These are phyloP conservation scores for Waltergamsia citrina DNA, from an alignment of 2,329 filamentous ascomycete genomes.

Conservation along the genomic window DNA sequence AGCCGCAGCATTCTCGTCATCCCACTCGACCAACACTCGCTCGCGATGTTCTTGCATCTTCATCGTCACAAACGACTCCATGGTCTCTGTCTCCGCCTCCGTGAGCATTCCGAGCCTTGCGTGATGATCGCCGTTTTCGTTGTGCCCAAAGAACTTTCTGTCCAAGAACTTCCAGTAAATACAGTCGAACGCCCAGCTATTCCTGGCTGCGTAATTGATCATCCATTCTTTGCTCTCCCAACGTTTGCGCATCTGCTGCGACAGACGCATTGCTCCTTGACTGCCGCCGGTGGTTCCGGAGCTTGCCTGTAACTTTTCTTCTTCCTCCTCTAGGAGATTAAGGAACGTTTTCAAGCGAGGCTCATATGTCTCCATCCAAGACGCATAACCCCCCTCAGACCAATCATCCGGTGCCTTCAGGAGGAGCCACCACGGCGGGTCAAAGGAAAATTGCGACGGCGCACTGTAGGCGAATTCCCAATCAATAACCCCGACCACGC, in stretches of 20 bases:
- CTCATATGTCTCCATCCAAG: conserved; percentile 21
- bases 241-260: conserved; percentile 20
- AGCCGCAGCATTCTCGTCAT: too few species aligned
- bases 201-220: conserved; percentile 22
- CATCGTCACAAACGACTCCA: too few species aligned
- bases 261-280: too few species aligned
- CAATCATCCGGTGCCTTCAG: conserved; percentile 20
- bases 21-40: too few species aligned
- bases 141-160: conserved; percentile 16
- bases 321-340: conserved; percentile 18
- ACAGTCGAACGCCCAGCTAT: conserved; percentile 26
- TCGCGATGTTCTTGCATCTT: too few species aligned
- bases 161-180: conserved; percentile 26
- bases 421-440: conserved; percentile 29
- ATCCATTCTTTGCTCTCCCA: conserved; percentile 21
- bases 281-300: background rate
- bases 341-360: conserved; percentile 22
- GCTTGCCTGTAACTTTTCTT: conserved; percentile 12
- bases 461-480: conserved; percentile 26
- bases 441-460: conserved; percentile 21
- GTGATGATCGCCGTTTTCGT: conserved; percentile 8
- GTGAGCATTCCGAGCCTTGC: too few species aligned
- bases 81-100: too few species aligned
- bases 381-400: conserved; percentile 14
- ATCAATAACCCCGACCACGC: conserved; percentile 24